phyloP scores from a whole-genome alignment of 1,284 basidiomycete genomes.

The Cystobasidium sp. region DNA sequence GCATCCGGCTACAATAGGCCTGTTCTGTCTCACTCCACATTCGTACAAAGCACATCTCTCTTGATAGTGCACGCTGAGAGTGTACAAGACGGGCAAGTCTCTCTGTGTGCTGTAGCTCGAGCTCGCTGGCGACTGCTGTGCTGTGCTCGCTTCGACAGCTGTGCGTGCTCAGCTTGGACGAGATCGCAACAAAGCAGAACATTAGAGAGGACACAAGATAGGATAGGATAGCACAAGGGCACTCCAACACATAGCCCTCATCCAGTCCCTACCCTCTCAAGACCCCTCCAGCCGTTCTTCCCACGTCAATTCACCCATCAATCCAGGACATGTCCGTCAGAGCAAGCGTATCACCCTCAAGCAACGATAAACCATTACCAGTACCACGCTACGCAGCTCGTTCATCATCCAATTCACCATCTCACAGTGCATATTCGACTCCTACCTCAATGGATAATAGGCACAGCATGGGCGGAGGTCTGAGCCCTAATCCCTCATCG shows the following conservation, averaged over 20 bases:
- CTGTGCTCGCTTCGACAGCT: too few relatives aligned
- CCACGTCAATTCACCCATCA: background rate
- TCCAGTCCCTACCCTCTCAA: background rate
- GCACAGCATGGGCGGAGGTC: slow-evolving; percentile 17
- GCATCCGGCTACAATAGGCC: too few relatives aligned
- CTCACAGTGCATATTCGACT: background rate
- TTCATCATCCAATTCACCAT: background rate
- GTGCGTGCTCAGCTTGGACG: slow-evolving; percentile 21
- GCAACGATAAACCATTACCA: slow-evolving; percentile 20
- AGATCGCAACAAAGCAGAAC: background rate
- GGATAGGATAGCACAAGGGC: background rate
- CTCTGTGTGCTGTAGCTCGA: too few relatives aligned
- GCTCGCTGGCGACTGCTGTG: too few relatives aligned
- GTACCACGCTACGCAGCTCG: background rate
- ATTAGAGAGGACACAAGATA: slow-evolving; percentile 1
- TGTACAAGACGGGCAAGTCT: too few relatives aligned
- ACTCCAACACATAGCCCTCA: background rate
- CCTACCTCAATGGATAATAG: slow-evolving; percentile 5
- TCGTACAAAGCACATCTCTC: too few relatives aligned
- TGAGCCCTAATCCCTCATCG: slow-evolving; percentile 15
- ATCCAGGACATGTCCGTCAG: slow-evolving; percentile 19
- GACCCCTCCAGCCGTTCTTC: background rate
- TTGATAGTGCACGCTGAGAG: too few relatives aligned
- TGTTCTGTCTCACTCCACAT: too few relatives aligned
- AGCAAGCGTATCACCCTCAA: slow-evolving; percentile 10